Conservation (phyloP, 805 yeast species). For the Candida stauntonica region DNA sequence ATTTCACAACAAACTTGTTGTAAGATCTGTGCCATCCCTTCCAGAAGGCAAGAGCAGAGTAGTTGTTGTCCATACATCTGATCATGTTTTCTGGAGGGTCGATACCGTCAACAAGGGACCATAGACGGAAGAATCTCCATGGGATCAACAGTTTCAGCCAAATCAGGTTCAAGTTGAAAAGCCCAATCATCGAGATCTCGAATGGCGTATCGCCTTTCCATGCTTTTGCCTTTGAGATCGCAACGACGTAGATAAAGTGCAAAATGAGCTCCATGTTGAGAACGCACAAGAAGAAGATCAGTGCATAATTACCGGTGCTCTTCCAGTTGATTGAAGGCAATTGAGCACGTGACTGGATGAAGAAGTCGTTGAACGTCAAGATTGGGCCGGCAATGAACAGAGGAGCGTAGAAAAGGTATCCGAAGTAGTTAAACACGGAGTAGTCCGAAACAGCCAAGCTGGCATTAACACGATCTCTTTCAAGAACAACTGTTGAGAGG, state of each 20-base stretch:
- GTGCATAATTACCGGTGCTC: conserved; percentile 55
- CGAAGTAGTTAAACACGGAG: conserved; percentile 57
- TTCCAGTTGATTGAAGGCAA: conserved; percentile 54
- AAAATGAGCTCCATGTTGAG: conserved; percentile 84
- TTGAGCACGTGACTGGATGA: conserved; percentile 72
- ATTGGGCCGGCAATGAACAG: conserved; percentile 94
- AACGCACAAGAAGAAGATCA: conserved; percentile 67
- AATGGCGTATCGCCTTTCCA: conserved; percentile 89
- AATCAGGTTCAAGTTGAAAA: conserved; percentile 82
- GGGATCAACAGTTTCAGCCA: conserved; percentile 94
- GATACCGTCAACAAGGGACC: conserved; percentile 89
- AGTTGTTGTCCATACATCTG: conserved; percentile 91
- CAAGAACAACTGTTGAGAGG: conserved; percentile 23
- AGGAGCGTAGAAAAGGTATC: conserved; percentile 83
- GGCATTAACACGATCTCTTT: conserved; percentile 58
- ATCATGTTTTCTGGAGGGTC: conserved; percentile 99
- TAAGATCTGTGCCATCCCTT: conserved; percentile 97
- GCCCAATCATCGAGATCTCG: conserved; percentile 91
- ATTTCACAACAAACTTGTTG: conserved; percentile 85
- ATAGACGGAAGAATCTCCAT: conserved; percentile 91
- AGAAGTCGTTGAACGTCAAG: conserved; percentile 84
- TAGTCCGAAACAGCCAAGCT: conserved; percentile 62
- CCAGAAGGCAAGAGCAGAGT: conserved; percentile 94
- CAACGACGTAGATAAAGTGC: conserved; percentile 89
- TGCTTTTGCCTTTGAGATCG: conserved; percentile 83